A percentile compares a stretch with the other conserved stretches of the same genome.
Conservation (phyloP, 805 yeast genomes). For the Wickerhamiella parazyma region DNA sequence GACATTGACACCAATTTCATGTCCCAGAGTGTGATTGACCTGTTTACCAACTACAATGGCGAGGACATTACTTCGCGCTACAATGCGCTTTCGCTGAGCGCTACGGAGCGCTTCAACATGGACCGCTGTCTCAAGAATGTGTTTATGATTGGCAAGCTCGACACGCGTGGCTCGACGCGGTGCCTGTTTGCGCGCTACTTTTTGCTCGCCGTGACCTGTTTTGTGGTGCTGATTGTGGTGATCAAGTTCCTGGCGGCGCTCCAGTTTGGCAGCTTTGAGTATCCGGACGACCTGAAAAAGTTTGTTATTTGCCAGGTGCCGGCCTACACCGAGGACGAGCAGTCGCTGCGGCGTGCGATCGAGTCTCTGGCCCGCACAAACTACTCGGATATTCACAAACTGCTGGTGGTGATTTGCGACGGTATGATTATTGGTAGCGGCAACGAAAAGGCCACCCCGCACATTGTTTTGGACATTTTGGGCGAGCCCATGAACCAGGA, state of each 20-base stretch:
- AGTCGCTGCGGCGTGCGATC: slow-evolving; percentile 40
- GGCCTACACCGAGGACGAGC: slow-evolving; percentile 48
- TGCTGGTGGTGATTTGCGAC: slow-evolving; percentile 44
- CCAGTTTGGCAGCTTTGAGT: slow-evolving; percentile 26
- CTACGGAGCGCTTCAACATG: slow-evolving; percentile 19
- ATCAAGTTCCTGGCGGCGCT: slow-evolving; percentile 31
- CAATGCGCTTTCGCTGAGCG: slow-evolving; percentile 19
- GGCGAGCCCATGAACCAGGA: slow-evolving; percentile 38
- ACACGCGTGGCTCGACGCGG: slow-evolving; percentile 27
- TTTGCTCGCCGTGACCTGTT: slow-evolving; percentile 28
- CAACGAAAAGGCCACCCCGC: slow-evolving; percentile 44
- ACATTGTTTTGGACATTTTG: slow-evolving; percentile 42
- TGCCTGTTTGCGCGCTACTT: slow-evolving; percentile 33
- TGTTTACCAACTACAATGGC: slow-evolving; percentile 27
- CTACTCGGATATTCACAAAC: slow-evolving; percentile 45
- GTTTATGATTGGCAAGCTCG: slow-evolving; percentile 30
- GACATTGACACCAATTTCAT: slow-evolving; percentile 24
- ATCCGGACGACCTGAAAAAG: slow-evolving; percentile 29
- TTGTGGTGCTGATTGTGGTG: slow-evolving; percentile 27
- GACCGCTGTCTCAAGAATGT: slow-evolving; percentile 28
- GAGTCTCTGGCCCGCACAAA: slow-evolving; percentile 46
- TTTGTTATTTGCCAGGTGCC: slow-evolving; percentile 37
- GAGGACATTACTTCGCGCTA: slow-evolving; percentile 25
- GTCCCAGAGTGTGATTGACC: slow-evolving; percentile 21
- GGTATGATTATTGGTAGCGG: slow-evolving; percentile 52